Evolutionary conservation across 2,329 filamentous ascomycete genomes (phyloP).

Genomic region (Aspergillus phoenicis): DNA sequence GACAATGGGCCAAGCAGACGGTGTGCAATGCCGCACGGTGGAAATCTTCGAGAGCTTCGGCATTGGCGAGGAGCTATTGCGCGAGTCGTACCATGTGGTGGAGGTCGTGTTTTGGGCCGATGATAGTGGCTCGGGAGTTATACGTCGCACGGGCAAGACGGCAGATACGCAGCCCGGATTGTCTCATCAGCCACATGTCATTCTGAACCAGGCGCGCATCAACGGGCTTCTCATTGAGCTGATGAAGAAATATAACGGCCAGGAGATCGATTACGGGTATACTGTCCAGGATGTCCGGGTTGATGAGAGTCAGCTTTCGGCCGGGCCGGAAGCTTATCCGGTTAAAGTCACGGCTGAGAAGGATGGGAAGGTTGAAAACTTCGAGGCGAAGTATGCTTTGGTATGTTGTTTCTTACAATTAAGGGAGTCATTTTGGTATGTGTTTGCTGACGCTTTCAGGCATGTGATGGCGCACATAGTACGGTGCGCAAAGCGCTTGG

Average conservation of each 20-base stretch:
- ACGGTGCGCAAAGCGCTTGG: constrained; percentile 43
- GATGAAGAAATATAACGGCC: constrained; percentile 48
- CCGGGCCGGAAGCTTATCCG: constrained; percentile 45
- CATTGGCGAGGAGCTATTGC: constrained; percentile 57
- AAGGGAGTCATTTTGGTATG: neutral
- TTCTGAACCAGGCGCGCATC: constrained; percentile 59
- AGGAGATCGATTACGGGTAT: constrained; percentile 59
- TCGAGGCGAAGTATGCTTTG: constrained; percentile 55
- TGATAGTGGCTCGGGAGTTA: constrained; percentile 33
- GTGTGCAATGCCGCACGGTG: constrained; percentile 62
- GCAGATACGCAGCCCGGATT: constrained; percentile 59
- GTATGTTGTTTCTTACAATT: constrained; percentile 38
- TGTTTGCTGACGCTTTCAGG: constrained; percentile 28
- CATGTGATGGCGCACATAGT: constrained; percentile 53
- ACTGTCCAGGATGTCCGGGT: constrained; percentile 56
- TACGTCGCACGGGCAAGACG: constrained; percentile 52
- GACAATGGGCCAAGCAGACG: constrained; percentile 64
- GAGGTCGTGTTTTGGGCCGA: constrained; percentile 62
- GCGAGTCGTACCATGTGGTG: constrained; percentile 60
- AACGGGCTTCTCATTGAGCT: constrained; percentile 57
- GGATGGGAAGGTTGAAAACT: constrained; percentile 44
- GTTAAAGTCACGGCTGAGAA: constrained; percentile 50
- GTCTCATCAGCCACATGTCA: constrained; percentile 59
- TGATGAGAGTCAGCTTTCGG: constrained; percentile 49
- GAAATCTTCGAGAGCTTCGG: constrained; percentile 65